phyloP scores from a whole-genome alignment of 306 rosid species.

The Purshia tridentata region DNA sequence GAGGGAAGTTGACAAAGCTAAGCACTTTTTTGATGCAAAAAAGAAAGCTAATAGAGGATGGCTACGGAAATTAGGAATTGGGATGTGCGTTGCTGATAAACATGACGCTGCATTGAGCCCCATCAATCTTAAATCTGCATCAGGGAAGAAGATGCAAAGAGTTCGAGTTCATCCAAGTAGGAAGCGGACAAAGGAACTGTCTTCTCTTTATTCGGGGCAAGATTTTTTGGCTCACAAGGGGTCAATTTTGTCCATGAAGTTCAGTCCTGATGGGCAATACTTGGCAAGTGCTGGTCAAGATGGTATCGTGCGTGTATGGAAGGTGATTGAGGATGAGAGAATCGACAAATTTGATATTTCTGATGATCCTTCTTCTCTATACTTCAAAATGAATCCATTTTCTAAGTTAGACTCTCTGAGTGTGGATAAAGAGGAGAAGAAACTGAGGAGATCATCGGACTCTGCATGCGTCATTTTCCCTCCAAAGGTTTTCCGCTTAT shows the following conservation, averaged over 20 bases:
- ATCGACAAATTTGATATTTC: conserved; percentile 39
- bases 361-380: conserved; percentile 62
- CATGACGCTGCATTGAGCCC: conserved; percentile 30
- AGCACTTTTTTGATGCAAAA: conserved; percentile 25
- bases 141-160: conserved; percentile 38
- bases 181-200: conserved; percentile 68
- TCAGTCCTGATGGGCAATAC: conserved; percentile 75
- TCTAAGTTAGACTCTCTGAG: conserved; percentile 45
- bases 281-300: conserved; percentile 87
- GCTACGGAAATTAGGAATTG: conserved; percentile 54
- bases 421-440: conserved; percentile 47
- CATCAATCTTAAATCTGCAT: conserved; percentile 30
- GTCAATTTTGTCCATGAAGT: conserved; percentile 73
- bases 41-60: conserved; percentile 57
- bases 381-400: conserved; percentile 58
- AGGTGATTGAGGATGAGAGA: conserved; percentile 64
- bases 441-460: conserved; percentile 49
- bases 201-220: conserved; percentile 67
- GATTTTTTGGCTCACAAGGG: conserved; percentile 76
- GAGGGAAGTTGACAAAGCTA: conserved; percentile 43
- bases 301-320: conserved; percentile 76
- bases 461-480: conserved; percentile 77
- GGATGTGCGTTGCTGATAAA: conserved; percentile 49
- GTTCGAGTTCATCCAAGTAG: conserved; percentile 56
- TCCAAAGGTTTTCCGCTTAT: conserved; percentile 59